Percentiles rank a stretch among this genome's conserved stretches.
phyloP scores from a whole-genome alignment of 768 basidiomycete genomes.

The Kondoa malvinella region DNA sequence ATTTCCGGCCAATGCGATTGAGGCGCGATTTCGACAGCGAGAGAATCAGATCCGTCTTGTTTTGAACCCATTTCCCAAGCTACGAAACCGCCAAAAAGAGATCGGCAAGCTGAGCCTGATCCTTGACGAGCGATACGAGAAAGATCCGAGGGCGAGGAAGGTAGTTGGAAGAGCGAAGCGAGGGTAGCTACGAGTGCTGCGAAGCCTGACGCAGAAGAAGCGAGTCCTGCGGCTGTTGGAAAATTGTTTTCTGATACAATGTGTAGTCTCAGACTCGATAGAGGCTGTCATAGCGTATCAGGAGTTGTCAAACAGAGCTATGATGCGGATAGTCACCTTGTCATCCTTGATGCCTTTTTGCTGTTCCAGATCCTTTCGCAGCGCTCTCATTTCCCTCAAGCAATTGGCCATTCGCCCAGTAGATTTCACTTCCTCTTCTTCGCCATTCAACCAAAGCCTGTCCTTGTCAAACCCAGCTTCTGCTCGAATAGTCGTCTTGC shows the following conservation, averaged over 20 bases:
- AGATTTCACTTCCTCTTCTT: constrained; percentile 69
- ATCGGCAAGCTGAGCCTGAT: constrained; percentile 92
- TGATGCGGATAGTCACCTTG: not conserved
- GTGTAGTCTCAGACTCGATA: constrained; percentile 54
- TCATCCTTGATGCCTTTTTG: constrained; percentile 16
- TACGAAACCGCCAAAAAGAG: constrained; percentile 91
- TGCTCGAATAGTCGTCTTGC: constrained; percentile 79
- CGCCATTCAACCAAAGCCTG: constrained; percentile 84
- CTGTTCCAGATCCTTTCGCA: constrained; percentile 54
- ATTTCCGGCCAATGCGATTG: constrained; percentile 82
- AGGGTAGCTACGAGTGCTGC: constrained; percentile 85
- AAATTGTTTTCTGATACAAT: constrained; percentile 96
- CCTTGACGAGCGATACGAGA: constrained; percentile 92
- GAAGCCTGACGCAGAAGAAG: constrained; percentile 91
- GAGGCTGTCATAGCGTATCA: constrained; percentile 37
- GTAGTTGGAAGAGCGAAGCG: constrained; percentile 66
- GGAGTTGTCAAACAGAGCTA: not conserved
- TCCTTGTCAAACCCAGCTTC: constrained; percentile 58
- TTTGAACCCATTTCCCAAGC: constrained; percentile 69
- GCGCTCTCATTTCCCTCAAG: constrained; percentile 64
- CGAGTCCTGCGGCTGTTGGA: constrained; percentile 94
- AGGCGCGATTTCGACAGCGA: constrained; percentile 72
- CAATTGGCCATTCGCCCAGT: constrained; percentile 66
- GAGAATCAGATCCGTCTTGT: constrained; percentile 61
- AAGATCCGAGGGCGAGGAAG: constrained; percentile 57